These are phyloP conservation scores for Fusarium agapanthi DNA, from an alignment of 2,329 filamentous ascomycete genomes.

Conservation along the genomic window DNA sequence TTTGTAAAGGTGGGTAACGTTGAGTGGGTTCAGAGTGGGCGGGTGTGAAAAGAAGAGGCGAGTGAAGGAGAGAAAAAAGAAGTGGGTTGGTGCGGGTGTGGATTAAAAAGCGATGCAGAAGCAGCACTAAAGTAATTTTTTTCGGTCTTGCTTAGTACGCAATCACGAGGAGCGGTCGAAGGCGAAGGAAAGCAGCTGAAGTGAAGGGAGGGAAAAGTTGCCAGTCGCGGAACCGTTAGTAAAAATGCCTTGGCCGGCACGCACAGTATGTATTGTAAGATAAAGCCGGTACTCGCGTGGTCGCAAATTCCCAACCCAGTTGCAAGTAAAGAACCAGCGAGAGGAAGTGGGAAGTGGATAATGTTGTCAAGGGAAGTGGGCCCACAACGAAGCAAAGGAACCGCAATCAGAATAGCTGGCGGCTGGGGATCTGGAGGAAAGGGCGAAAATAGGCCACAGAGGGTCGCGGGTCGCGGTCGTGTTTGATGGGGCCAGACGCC, in stretches of 20 bases:
- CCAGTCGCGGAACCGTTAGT: constrained; percentile 36
- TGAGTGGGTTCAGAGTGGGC: constrained; percentile 34
- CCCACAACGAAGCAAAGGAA: constrained; percentile 39
- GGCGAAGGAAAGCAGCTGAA: constrained; percentile 11
- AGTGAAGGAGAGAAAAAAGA: constrained; percentile 37
- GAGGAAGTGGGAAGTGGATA: constrained; percentile 40
- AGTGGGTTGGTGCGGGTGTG: constrained; percentile 39
- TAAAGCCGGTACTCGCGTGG: constrained; percentile 27
- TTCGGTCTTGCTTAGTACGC: constrained; percentile 31
- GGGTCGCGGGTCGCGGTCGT: constrained; percentile 39
- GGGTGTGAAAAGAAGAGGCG: constrained; percentile 37
- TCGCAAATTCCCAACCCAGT: constrained; percentile 28
- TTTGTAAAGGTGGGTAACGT: constrained; percentile 43
- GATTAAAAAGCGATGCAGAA: constrained; percentile 30
- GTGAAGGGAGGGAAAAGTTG: not conserved
- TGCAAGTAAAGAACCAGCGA: constrained; percentile 17
- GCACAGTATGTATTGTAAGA: constrained; percentile 28
- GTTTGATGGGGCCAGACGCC: constrained; percentile 43
- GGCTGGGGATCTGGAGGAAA: constrained; percentile 43
- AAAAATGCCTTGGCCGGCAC: constrained; percentile 35
- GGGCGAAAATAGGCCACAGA: constrained; percentile 37
- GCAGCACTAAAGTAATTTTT: constrained; percentile 30
- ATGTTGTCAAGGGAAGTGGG: constrained; percentile 40
- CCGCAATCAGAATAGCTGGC: constrained; percentile 41
- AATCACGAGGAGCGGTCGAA: constrained; percentile 19